Base-by-base conservation (phyloP, 139 green algal genomes). In the Pseudopediastrum boryanum region DNA sequence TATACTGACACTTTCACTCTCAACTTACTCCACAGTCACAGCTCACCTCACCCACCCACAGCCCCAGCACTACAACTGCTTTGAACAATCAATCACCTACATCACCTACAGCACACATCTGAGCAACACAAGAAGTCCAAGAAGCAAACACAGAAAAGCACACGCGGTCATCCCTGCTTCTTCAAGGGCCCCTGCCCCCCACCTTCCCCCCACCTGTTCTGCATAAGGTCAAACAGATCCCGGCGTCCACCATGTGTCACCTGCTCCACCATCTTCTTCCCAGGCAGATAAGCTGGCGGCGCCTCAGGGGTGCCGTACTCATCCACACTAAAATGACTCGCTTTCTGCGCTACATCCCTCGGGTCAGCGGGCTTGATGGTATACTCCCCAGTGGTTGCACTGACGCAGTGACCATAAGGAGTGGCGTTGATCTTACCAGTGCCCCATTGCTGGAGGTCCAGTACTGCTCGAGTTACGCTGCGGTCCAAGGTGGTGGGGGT, bases 351-450 rank as follows among this genome's bases (percentile, higher is more conserved):
- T 35, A 76, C 33, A n/a, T 59, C 46, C 12, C 31, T 31, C 7
- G 46, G 46, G 31, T 76, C 69, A 29, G 69, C 48, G 3, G 19
- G 16, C 48, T 64, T 43, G 10, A 70, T 36, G 33, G 66, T 67
- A 27, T 50, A 51, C 35, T 77, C 31, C 8, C 42, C 56, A 3
- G 48, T 63, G 19, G 36, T 2, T 9, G 65, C 51, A 43, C 66
- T 52, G n/a, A 77, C 66, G 51, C 70, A 77, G 51, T 77, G 70
- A 12, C 71, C 71, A 52, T 78, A 78, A 5, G 71, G 71, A 35
- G 71, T 78, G 38, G 71, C 71, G 16, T 78, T 46, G n/a, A 78
- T 78, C 29, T 70, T 54, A 7, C n/a, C 54, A 13, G 59, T 41
- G 10, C 33, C 71, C 71, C 71, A 78, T 2, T n/a, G 52, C 36